Evolutionary conservation across 202 grass and related monocot genomes (phyloP).

Genomic region (Brachypodium distachyon): DNA sequence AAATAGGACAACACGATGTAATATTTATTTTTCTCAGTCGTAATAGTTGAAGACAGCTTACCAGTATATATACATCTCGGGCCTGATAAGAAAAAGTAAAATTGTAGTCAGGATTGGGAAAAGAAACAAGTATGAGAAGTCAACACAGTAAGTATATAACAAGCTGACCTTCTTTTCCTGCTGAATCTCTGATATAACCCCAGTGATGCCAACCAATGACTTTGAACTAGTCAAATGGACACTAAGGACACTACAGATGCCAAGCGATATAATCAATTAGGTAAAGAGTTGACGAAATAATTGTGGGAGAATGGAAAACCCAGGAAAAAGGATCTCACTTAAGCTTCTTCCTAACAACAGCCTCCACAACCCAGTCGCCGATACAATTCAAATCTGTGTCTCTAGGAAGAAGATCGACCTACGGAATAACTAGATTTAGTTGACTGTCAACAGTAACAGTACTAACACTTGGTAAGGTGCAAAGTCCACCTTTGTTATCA

Average conservation of each 20-base stretch:
- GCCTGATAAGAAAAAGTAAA: constrained; percentile 37
- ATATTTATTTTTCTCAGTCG: not conserved
- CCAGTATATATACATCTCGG: constrained; percentile 88
- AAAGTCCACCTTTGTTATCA: constrained; percentile 70
- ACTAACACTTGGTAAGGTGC: not conserved
- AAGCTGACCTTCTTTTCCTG: constrained; percentile 76
- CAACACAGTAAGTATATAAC: not conserved
- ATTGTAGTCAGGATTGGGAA: not conserved
- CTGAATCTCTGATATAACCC: constrained; percentile 86
- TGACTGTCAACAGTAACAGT: not conserved
- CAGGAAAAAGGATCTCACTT: constrained; percentile 36
- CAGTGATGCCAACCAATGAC: constrained; percentile 82
- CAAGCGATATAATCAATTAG: not conserved
- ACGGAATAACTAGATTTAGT: not conserved
- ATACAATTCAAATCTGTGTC: constrained; percentile 82
- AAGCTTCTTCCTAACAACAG: constrained; percentile 77
- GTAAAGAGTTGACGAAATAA: not conserved
- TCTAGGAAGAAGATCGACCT: constrained; percentile 86
- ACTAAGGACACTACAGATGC: constrained; percentile 52
- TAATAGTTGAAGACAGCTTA: constrained; percentile 10
- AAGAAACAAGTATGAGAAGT: not conserved
- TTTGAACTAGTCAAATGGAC: constrained; percentile 93
- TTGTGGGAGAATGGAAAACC: not conserved
- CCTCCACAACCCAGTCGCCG: constrained; percentile 84
- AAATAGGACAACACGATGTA: not conserved